Base-by-base conservation (phyloP, 805 yeast species). In the Nakazawaea ishiwadae region DNA sequence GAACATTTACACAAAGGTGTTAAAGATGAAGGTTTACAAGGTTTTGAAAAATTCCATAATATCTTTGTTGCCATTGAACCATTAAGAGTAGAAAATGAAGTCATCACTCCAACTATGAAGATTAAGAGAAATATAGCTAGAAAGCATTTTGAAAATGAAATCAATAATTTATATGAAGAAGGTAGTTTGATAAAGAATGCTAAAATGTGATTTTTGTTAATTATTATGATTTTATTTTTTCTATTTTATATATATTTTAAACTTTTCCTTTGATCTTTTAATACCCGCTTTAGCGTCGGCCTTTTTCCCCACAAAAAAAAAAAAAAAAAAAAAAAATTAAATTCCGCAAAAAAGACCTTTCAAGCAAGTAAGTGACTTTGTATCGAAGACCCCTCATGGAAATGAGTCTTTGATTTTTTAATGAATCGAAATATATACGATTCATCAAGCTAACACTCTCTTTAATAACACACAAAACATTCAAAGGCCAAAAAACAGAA, bases 21-120 rank as follows among this genome's bases (percentile, higher is more conserved):
- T 32, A 48, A 51, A 20, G 52, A 51, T 30, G 51, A 59, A 19
- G 65, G 66, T 30, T 56, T 82, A 26, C 76, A 73, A 52, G 85
- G 86, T 0, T 81, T 77, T 52, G 90, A 82, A 55, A 75, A 73
- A 49, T 45, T 82, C 23, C 78, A 75, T 55, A 82, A 82, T 48
- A 48, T 77, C 23, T 51, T 57, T 26, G 57, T 80, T 26, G 75
- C 61, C 34, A 44, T 77, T 37, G 86, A 82, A 50, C 86, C 88
- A 4, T 62, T 82, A 48, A 77, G 68, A 28, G 62, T 79, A n/a
- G 79, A 71, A 35, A 77, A 78, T 44, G 80, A 77, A 37, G 73
- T 76, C 3, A 57, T 83, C 27, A 83, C 91, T 2, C 90, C 90
- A 29, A 83, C 90, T 5, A 48, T 72, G 52, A 74, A 74, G 53